Base-by-base conservation (phyloP, 768 basidiomycete genomes). In the Panaeolus cyanescens region DNA sequence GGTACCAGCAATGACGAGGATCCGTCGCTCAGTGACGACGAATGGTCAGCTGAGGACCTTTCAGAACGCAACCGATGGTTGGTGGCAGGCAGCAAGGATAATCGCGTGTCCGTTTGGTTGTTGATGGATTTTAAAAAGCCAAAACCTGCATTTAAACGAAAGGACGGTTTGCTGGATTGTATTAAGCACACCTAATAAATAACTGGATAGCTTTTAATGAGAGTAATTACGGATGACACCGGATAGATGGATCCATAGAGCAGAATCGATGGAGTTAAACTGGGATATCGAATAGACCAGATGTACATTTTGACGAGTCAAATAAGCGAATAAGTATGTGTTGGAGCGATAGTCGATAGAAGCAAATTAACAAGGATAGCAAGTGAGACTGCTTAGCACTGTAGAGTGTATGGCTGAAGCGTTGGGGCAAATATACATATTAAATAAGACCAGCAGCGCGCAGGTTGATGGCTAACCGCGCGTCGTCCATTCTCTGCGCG, bases 41-140 rank as follows among this genome's bases (percentile, higher is more conserved):
- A 88, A 20, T 76, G 85, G 65, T 77, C 68, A 5, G 65, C 71
- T 12, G 76, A 76, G 13, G 85, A 85, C 45, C 80, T 75, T 61
- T 69, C 70, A 13, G 76, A 74, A 36, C 76, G 83, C 60, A 74
- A 70, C n/a, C 74, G 83, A 31, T 93, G 92, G 92, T 69, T 93
- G 32, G 74, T 85, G 3, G 81, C 74, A 7, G 90, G 85, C 12
- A 83, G 85, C 1, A 89, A 89, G 71, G 92, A 94, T 67, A 78
- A 75, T 40, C 81, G 91, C 30, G 80, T 93, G 1, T 85, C 87
- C 1, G 76, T 95, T 25, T 95, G 93, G 93, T 74, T 80, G 42
- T 69, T 89, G 58, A 85, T 86, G 36, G 80, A 70, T 58, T 87
- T 87, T 64, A 70, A 32, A 83, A 77, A 64, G 69, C 45, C 12